Conservation (phyloP, 495 filamentous ascomycete genomes). For the Parathielavia appendiculata region DNA sequence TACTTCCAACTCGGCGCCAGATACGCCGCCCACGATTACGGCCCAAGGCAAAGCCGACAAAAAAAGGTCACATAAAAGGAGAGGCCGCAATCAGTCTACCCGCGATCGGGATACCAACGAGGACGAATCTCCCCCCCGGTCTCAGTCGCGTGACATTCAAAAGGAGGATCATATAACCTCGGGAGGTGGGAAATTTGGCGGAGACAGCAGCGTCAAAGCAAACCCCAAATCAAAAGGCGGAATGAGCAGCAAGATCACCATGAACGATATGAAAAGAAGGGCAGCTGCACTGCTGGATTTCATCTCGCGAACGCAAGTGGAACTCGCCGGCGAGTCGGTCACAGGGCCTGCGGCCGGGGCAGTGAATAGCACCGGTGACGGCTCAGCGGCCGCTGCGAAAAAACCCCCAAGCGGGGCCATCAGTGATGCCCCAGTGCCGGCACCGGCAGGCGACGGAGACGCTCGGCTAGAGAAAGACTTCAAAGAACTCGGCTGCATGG, state of each 20-base stretch:
- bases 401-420: conserved; percentile 9
- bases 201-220: conserved; percentile 25
- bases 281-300: conserved; percentile 82
- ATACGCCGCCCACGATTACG: conserved; percentile 47
- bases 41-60: conserved; percentile 28
- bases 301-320: conserved; percentile 84
- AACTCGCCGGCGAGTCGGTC: conserved; percentile 60
- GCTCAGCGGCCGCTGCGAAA: background rate
- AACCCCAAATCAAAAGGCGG: conserved; percentile 36
- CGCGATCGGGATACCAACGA: conserved; percentile 64
- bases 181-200: conserved; percentile 17
- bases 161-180: conserved; percentile 34
- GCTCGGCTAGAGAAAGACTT: conserved; percentile 47
- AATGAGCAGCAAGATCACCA: conserved; percentile 63
- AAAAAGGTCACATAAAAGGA: conserved; percentile 58
- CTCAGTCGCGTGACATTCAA: conserved; percentile 58
- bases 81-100: conserved; percentile 82
- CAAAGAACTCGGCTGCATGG: conserved; percentile 61
- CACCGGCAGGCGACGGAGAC: background rate
- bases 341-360: conserved; percentile 15
- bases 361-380: conserved; percentile 5
- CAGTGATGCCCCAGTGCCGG: background rate
- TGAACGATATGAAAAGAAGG: conserved; percentile 87
- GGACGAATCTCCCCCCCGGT: conserved; percentile 61
- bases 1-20: conserved; percentile 43